These are phyloP conservation scores for Colletotrichum trifolii DNA, from an alignment of 2,329 filamentous ascomycete genomes.

Conservation along the genomic window DNA sequence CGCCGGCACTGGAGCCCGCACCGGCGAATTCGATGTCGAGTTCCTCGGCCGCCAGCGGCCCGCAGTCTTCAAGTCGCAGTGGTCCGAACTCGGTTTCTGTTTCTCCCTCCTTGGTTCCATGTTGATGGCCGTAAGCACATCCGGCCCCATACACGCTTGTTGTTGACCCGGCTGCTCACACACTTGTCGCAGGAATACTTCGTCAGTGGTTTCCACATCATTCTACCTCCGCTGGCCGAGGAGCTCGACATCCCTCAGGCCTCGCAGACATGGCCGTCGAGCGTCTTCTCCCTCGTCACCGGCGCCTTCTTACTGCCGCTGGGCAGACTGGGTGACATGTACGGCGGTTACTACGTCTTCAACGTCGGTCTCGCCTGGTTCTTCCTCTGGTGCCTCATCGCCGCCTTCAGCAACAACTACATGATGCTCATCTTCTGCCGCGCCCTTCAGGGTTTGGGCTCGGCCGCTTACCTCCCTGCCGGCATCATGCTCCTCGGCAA, in stretches of 20 bases:
- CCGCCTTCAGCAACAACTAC: constrained; percentile 75
- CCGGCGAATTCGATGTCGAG: constrained; percentile 57
- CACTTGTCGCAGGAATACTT: constrained; percentile 70
- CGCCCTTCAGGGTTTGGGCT: constrained; percentile 78
- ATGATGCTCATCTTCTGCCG: constrained; percentile 79
- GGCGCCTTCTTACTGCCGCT: constrained; percentile 71
- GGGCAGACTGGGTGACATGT: constrained; percentile 71
- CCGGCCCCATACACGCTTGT: no score
- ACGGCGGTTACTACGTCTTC: constrained; percentile 71
- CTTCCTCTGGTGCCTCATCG: constrained; percentile 73
- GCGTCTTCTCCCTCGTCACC: constrained; percentile 68
- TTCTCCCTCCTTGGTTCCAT: constrained; percentile 72
- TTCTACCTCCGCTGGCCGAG: constrained; percentile 73
- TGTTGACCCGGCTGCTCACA: background rate
- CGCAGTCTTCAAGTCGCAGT: constrained; percentile 60
- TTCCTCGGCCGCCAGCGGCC: constrained; percentile 72
- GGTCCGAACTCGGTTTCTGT: constrained; percentile 71
- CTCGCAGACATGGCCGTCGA: constrained; percentile 73
- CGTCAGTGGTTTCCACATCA: constrained; percentile 80
- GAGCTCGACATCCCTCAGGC: constrained; percentile 72
- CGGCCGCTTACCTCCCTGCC: constrained; percentile 77
- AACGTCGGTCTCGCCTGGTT: constrained; percentile 72
- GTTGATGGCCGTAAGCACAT: constrained; percentile 62
- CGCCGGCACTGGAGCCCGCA: constrained; percentile 14
- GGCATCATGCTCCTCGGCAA: constrained; percentile 77